phyloP scores from a whole-genome alignment of 345 rosid genomes.

The Gynandropsis gynandra region DNA sequence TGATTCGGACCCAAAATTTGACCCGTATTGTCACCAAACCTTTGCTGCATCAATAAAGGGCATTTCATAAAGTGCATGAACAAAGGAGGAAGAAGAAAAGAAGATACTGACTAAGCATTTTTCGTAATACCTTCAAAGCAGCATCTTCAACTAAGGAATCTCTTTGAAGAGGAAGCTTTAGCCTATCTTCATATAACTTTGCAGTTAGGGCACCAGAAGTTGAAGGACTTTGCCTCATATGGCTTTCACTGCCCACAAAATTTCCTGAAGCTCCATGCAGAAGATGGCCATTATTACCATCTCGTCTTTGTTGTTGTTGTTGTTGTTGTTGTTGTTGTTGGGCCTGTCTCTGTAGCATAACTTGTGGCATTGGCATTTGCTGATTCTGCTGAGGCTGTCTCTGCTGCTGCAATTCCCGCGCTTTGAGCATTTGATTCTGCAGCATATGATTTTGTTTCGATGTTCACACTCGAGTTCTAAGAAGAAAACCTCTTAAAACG shows the following conservation, averaged over 20 bases:
- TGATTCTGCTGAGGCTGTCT: conserved; percentile 44
- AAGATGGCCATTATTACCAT: conserved; percentile 25
- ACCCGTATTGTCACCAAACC: conserved; percentile 34
- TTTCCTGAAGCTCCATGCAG: conserved; percentile 25
- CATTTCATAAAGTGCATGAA: background rate
- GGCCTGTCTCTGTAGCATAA: conserved; percentile 29
- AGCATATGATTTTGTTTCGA: background rate
- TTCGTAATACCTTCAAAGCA: conserved; percentile 35
- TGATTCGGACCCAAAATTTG: conserved; percentile 46
- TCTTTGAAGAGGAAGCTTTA: conserved; percentile 47
- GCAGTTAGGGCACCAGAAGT: conserved; percentile 36
- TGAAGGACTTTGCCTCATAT: conserved; percentile 33
- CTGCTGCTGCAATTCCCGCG: conserved; percentile 37
- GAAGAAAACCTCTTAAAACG: too few species aligned
- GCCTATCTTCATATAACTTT: conserved; percentile 43
- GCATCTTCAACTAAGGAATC: conserved; percentile 38
- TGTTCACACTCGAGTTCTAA: background rate
- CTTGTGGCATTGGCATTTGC: conserved; percentile 29
- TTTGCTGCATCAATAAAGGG: conserved; percentile 28
- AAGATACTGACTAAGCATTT: too few species aligned
- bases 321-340: conserved; percentile 39
- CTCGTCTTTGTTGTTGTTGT: conserved; percentile 36
- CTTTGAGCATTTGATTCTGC: conserved; percentile 43
- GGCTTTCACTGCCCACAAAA: conserved; percentile 29
- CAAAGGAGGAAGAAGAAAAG: background rate